Evolutionary conservation across 352 stramenopile genomes (phyloP).

Genomic region (Globisporangium paroecandrum): DNA sequence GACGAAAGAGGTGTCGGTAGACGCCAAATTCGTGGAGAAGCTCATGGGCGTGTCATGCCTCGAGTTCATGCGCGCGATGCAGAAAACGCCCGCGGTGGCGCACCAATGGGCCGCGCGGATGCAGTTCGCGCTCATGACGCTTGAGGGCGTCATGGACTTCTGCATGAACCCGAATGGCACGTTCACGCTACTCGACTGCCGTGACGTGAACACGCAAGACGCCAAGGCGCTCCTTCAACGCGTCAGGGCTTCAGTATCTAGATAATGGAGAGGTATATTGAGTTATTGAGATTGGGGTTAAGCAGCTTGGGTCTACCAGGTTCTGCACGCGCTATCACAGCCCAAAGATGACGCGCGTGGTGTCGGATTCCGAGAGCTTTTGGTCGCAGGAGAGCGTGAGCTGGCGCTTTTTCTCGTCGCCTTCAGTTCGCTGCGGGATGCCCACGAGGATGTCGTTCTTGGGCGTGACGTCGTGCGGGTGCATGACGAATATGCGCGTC

Average conservation of each 20-base stretch:
- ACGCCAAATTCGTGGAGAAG: conserved; percentile 50
- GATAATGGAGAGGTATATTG: conserved; percentile 7
- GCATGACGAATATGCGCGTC: conserved; percentile 81
- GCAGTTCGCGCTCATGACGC: conserved; percentile 78
- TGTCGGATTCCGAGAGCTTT: conserved; percentile 12
- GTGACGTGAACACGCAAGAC: conserved; percentile 37
- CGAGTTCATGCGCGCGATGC: conserved; percentile 70
- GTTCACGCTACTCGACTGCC: conserved; percentile 50
- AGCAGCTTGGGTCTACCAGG: neutral
- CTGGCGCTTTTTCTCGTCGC: conserved; percentile 2
- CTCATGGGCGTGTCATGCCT: conserved; percentile 76
- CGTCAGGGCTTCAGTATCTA: conserved; percentile 22
- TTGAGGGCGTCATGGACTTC: conserved; percentile 77
- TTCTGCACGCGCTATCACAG: neutral
- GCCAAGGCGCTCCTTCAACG: conserved; percentile 43
- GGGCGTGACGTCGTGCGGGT: conserved; percentile 58
- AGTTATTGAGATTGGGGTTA: neutral
- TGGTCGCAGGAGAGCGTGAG: conserved; percentile 32
- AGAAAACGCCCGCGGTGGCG: conserved; percentile 47
- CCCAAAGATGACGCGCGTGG: conserved; percentile 16
- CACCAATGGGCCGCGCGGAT: conserved; percentile 68
- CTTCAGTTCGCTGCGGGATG: conserved; percentile 27
- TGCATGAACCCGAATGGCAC: conserved; percentile 25
- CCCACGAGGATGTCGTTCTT: conserved; percentile 86
- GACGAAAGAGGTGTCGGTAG: conserved; percentile 44